Conservation (phyloP, 495 filamentous ascomycete genomes). For the Apiosordaria backusii region DNA sequence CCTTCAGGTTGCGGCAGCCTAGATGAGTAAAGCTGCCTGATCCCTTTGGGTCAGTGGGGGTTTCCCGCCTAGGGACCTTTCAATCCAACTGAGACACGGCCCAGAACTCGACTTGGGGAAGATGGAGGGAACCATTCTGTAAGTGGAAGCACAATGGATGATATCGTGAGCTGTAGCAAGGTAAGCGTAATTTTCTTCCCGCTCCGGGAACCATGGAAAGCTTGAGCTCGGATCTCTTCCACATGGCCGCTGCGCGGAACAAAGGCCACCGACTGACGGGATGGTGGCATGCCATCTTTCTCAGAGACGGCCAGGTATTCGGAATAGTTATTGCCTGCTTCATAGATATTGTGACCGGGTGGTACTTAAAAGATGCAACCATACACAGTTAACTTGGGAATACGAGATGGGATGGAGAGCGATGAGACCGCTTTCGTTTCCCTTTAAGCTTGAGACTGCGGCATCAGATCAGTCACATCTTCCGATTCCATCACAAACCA, state of each 20-base stretch:
- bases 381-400: neutral
- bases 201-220: neutral
- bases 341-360: neutral
- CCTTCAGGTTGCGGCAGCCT: neutral
- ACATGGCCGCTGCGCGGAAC: neutral
- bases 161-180: neutral
- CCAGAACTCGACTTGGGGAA: neutral
- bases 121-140: neutral
- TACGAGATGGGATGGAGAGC: neutral
- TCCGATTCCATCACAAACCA: neutral
- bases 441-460: neutral
- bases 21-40: neutral
- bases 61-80: neutral
- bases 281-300: neutral
- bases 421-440: neutral
- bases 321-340: neutral
- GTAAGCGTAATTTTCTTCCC: conserved; percentile 3
- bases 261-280: neutral
- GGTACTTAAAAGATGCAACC: neutral
- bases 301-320: neutral
- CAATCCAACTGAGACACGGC: conserved; percentile 14
- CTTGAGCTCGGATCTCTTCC: neutral
- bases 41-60: neutral
- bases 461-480: neutral
- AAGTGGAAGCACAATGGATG: too few relatives aligned